Percentiles rank a stretch among this genome's conserved stretches.
Evolutionary conservation across 495 filamentous ascomycete genomes (phyloP).

Genomic region (Physcia stellaris): DNA sequence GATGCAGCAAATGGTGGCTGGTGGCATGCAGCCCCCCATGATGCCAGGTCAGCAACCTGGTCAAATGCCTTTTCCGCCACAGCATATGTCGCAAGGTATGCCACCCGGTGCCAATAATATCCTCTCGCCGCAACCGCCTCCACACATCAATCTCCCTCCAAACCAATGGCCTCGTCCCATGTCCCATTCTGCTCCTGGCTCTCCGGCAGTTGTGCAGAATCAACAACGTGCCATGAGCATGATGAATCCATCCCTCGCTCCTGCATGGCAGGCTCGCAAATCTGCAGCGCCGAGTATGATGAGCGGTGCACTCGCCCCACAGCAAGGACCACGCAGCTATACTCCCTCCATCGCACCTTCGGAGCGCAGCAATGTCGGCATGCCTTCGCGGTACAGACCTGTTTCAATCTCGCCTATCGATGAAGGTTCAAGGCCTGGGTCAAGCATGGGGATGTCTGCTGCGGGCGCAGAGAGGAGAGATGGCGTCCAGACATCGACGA

Average conservation of each 20-base stretch:
- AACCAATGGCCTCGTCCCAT: slow-evolving; percentile 22
- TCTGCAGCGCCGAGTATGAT: slow-evolving; percentile 22
- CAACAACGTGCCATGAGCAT: slow-evolving; percentile 63
- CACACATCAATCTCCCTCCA: too few species aligned
- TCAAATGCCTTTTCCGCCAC: not conserved
- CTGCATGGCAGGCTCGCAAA: slow-evolving; percentile 27
- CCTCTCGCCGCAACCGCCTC: too few species aligned
- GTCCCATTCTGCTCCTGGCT: slow-evolving; percentile 27
- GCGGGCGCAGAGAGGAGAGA: slow-evolving; percentile 5
- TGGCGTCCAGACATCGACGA: slow-evolving; percentile 15
- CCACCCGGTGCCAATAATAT: too few species aligned
- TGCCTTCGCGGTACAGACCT: slow-evolving; percentile 84
- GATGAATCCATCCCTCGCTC: slow-evolving; percentile 57
- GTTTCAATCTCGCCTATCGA: slow-evolving; percentile 42
- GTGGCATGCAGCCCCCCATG: slow-evolving; percentile 13
- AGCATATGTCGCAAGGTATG: too few species aligned
- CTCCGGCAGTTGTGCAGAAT: slow-evolving; percentile 11
- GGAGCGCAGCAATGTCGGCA: slow-evolving; percentile 83
- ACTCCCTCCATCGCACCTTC: slow-evolving; percentile 76
- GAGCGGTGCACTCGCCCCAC: slow-evolving; percentile 17
- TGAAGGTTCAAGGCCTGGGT: slow-evolving; percentile 20
- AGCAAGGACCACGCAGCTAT: too few species aligned
- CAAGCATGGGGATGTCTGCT: slow-evolving; percentile 11
- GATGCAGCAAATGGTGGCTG: slow-evolving; percentile 67
- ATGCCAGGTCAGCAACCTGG: not conserved